Percentiles rank a stretch among this genome's conserved stretches.
Conservation (phyloP, 805 yeast species). For the Zygosaccharomyces siamensis region DNA sequence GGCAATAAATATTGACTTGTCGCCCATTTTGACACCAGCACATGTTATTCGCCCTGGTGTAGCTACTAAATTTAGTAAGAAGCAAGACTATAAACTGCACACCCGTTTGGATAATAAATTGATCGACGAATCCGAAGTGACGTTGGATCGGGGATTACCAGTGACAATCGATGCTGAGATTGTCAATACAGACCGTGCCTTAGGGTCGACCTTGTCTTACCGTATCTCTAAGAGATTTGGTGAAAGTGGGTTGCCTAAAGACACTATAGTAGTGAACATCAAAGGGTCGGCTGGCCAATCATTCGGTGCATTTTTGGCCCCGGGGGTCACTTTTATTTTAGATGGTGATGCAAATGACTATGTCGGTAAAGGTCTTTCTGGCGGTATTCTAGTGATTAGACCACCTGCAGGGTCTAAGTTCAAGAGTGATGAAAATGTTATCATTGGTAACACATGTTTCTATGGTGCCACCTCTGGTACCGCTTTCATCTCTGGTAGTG, state of each 20-base stretch:
- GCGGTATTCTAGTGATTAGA: slow-evolving; percentile 87
- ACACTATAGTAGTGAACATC: slow-evolving; percentile 88
- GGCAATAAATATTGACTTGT: slow-evolving; percentile 84
- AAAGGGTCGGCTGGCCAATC: slow-evolving; percentile 97
- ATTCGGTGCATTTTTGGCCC: slow-evolving; percentile 94
- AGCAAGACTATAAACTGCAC: slow-evolving; percentile 91
- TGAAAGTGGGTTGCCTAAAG: slow-evolving; percentile 89
- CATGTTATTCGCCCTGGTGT: slow-evolving; percentile 96
- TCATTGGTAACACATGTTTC: slow-evolving; percentile 95
- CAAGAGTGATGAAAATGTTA: slow-evolving; percentile 93
- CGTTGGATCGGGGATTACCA: slow-evolving; percentile 94
- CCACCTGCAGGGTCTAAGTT: slow-evolving; percentile 82
- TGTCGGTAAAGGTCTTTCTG: slow-evolving; percentile 95
- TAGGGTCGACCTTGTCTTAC: slow-evolving; percentile 92
- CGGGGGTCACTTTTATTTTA: slow-evolving; percentile 90
- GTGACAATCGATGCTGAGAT: slow-evolving; percentile 91
- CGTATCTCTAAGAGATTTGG: slow-evolving; percentile 91
- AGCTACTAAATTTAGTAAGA: slow-evolving; percentile 84
- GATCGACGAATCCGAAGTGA: slow-evolving; percentile 91
- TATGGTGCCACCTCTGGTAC: slow-evolving; percentile 97
- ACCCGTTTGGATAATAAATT: slow-evolving; percentile 92
- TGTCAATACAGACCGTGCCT: slow-evolving; percentile 92
- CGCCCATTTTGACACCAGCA: slow-evolving; percentile 95
- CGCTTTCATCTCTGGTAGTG: slow-evolving; percentile 93
- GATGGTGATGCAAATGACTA: slow-evolving; percentile 98